Base-by-base conservation (phyloP, 2,329 filamentous ascomycete species). In the Coniochaeta hoffmannii region DNA sequence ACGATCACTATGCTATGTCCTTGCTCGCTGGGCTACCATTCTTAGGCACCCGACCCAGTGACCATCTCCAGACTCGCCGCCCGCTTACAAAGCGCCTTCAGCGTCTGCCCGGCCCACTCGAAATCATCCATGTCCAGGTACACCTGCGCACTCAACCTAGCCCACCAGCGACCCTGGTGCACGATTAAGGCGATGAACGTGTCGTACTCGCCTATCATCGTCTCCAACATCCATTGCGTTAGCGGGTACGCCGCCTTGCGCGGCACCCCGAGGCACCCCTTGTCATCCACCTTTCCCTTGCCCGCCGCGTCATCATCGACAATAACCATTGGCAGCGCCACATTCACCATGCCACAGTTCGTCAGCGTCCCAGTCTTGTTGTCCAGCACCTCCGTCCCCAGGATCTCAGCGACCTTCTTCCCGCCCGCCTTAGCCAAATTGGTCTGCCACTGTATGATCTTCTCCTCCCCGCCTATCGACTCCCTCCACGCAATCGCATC, bases 51-150 rank as follows among this genome's bases (percentile, higher is more conserved):
- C 41, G 12, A 14, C n/a, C 41, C 41, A 19, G 41, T 46, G 2
- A 50, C 28, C 19, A 38, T 12, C 15, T 53, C 50, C 17, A 26
- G 34, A 12, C 34, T 71, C 2, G 62, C 66, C 6, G 76, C 72
- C 56, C 76, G 68, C 53, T 69, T 65, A 55, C 70, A 73, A 14
- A 81, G 49, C 35, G 73, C 69, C 65, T 81, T 79, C 63, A 94
- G 68, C 9, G 79, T 73, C 53, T 74, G 66, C 0, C 78, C 89
- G 4, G 80, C 78, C 80, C 82, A 89, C 66, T 87, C 81, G 65
- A 94, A 96, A 69, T 97, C 91, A 12, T 77, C 76, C 60, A 86
- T 67, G 26, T 90, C 89, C n/a, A 97, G 71, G 67, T 94, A 97
- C 0, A 94, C 80, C 75, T 96, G 91, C 14, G 82, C 89, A 66